A percentile compares a stretch with the other conserved stretches of the same genome.
These are phyloP conservation scores for Hortaea werneckii DNA, from an alignment of 2,329 filamentous ascomycete species.

Conservation along the genomic window DNA sequence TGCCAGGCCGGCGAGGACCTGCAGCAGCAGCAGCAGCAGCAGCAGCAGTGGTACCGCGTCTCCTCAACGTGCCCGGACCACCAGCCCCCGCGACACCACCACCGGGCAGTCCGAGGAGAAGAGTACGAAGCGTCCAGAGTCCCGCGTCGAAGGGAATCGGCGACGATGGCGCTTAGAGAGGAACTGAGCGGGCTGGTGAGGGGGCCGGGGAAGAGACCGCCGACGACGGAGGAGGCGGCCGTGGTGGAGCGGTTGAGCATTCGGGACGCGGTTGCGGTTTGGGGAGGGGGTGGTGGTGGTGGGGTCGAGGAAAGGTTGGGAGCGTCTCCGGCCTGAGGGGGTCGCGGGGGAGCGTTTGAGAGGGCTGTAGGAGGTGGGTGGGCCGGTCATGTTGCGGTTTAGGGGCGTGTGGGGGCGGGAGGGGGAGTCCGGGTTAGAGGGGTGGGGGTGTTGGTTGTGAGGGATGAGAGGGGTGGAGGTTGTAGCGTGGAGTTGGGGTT, in stretches of 20 bases:
- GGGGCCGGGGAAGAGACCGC: conserved; percentile 48
- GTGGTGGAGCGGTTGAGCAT: conserved; percentile 17
- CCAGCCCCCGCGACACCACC: not conserved
- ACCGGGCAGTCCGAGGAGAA: too few species aligned
- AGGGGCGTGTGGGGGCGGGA: conserved; percentile 17
- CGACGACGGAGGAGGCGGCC: conserved; percentile 26
- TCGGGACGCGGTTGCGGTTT: conserved; percentile 13
- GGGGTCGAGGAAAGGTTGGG: conserved; percentile 10
- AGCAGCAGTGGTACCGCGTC: not conserved
- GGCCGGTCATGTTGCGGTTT: conserved; percentile 11
- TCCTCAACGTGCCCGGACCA: not conserved
- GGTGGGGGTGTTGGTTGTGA: not conserved
- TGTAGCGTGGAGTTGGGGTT: conserved; percentile 26
- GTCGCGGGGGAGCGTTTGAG: conserved; percentile 3
- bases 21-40: too few species aligned
- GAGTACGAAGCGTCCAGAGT: too few species aligned
- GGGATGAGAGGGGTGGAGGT: conserved; percentile 24
- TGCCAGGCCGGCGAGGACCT: too few species aligned
- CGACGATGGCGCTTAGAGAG: conserved; percentile 53
- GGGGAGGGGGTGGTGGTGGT: conserved; percentile 17
- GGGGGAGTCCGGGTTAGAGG: conserved; percentile 8
- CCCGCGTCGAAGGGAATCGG: conserved; percentile 52
- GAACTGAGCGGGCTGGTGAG: conserved; percentile 51
- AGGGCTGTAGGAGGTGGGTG: conserved; percentile 1
- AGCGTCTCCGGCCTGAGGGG: not conserved